phyloP scores from a whole-genome alignment of 441 rosid species.

The Croton laevigatus region DNA sequence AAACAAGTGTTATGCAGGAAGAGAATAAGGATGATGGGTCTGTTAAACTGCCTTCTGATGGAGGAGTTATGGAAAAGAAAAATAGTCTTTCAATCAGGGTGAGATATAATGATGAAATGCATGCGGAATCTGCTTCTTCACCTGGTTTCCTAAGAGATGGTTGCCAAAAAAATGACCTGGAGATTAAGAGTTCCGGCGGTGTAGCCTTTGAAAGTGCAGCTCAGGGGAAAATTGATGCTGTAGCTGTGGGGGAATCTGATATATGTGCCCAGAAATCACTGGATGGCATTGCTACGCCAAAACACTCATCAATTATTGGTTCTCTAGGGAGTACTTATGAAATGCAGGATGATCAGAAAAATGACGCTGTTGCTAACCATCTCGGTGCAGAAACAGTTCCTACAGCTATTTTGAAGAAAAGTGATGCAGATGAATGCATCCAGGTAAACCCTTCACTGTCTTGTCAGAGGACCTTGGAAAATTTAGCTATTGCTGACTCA shows the following conservation, averaged over 20 bases:
- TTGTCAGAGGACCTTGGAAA: slow-evolving; percentile 25
- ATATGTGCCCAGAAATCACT: slow-evolving; percentile 2
- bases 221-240: slow-evolving; percentile 23
- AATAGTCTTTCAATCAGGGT: slow-evolving; percentile 22
- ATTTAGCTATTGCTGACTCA: slow-evolving; percentile 23
- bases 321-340: slow-evolving; percentile 10
- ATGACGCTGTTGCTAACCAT: slow-evolving; percentile 24
- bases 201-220: background rate
- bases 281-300: slow-evolving; percentile 2
- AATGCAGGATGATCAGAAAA: slow-evolving; percentile 15
- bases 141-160: slow-evolving; percentile 23
- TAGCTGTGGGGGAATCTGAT: slow-evolving; percentile 27
- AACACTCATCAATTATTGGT: slow-evolving; percentile 1
- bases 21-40: slow-evolving; percentile 22
- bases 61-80: slow-evolving; percentile 26
- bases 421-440: slow-evolving; percentile 15
- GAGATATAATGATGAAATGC: slow-evolving; percentile 23
- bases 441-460: slow-evolving; percentile 20
- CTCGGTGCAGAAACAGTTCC: slow-evolving; percentile 28
- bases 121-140: slow-evolving; percentile 24
- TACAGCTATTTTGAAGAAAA: slow-evolving; percentile 19
- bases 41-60: slow-evolving; percentile 4
- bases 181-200: slow-evolving; percentile 13
- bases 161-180: slow-evolving; percentile 23
- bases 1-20: slow-evolving; percentile 17